phyloP scores from a whole-genome alignment of 2,329 filamentous ascomycete genomes.

The Sarocladiaceae sp. region DNA sequence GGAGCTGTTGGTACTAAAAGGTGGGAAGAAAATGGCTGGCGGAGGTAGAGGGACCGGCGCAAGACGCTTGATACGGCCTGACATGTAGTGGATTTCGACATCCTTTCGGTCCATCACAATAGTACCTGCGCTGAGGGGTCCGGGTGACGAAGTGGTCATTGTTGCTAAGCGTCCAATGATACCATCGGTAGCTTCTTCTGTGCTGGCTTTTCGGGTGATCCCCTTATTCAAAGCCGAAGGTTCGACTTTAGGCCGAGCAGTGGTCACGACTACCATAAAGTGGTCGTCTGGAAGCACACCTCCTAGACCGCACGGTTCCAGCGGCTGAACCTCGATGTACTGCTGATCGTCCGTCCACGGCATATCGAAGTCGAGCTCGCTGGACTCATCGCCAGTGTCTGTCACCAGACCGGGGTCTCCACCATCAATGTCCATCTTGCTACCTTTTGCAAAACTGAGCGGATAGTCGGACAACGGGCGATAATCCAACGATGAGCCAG shows the following conservation, averaged over 20 bases:
- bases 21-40: slow-evolving; percentile 44
- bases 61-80: slow-evolving; percentile 34
- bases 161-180: slow-evolving; percentile 36
- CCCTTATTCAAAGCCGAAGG: not conserved
- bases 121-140: slow-evolving; percentile 3
- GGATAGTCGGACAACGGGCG: slow-evolving; percentile 41
- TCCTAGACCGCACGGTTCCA: slow-evolving; percentile 54
- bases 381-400: slow-evolving; percentile 27
- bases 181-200: slow-evolving; percentile 28
- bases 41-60: slow-evolving; percentile 45
- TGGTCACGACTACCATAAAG: slow-evolving; percentile 51
- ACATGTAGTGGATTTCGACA: slow-evolving; percentile 40
- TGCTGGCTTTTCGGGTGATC: slow-evolving; percentile 10
- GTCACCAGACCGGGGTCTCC: slow-evolving; percentile 23
- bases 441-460: slow-evolving; percentile 9
- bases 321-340: slow-evolving; percentile 27
- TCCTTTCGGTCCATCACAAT: slow-evolving; percentile 2
- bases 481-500: slow-evolving; percentile 43
- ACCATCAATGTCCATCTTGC: slow-evolving; percentile 23
- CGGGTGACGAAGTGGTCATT: slow-evolving; percentile 34
- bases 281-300: slow-evolving; percentile 59
- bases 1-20: slow-evolving; percentile 36
- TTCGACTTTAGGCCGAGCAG: slow-evolving; percentile 31
- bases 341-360: slow-evolving; percentile 39
- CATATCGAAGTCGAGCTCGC: slow-evolving; percentile 38